Conservation (phyloP, 495 filamentous ascomycete species). For the Aspergillus sclerotiicarbonarius region DNA sequence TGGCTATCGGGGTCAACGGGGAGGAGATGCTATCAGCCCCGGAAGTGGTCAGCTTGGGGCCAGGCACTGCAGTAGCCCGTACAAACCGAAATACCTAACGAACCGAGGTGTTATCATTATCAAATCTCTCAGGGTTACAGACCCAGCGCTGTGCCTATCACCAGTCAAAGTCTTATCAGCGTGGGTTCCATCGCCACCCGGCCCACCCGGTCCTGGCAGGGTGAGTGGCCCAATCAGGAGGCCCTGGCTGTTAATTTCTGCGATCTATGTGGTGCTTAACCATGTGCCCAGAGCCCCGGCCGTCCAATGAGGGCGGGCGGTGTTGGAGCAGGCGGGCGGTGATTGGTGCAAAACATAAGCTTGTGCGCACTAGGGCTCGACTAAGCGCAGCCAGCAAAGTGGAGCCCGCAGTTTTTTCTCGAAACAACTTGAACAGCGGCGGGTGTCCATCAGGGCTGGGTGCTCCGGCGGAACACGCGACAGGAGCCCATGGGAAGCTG, state of each 20-base stretch:
- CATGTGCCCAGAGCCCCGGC: background rate
- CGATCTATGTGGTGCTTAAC: slow-evolving; percentile 11
- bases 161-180: slow-evolving; percentile 14
- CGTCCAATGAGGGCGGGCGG: background rate
- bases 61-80: background rate
- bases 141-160: slow-evolving; percentile 16
- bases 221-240: slow-evolving; percentile 1
- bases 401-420: slow-evolving; percentile 6
- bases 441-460: background rate
- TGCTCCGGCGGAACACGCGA: slow-evolving; percentile 11
- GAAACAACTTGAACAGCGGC: slow-evolving; percentile 9
- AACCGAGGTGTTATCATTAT: slow-evolving; percentile 12
- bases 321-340: background rate
- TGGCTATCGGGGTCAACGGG: background rate
- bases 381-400: background rate
- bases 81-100: slow-evolving; percentile 4
- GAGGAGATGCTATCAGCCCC: background rate
- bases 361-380: slow-evolving; percentile 7
- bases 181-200: slow-evolving; percentile 5
- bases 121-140: slow-evolving; percentile 7
- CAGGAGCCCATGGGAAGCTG: background rate
- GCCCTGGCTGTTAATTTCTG: background rate
- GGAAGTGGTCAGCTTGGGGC: background rate
- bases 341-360: background rate
- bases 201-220: slow-evolving; percentile 13